Conservation (phyloP, 2,329 filamentous ascomycete genomes). For the Penicillium occitanis region DNA sequence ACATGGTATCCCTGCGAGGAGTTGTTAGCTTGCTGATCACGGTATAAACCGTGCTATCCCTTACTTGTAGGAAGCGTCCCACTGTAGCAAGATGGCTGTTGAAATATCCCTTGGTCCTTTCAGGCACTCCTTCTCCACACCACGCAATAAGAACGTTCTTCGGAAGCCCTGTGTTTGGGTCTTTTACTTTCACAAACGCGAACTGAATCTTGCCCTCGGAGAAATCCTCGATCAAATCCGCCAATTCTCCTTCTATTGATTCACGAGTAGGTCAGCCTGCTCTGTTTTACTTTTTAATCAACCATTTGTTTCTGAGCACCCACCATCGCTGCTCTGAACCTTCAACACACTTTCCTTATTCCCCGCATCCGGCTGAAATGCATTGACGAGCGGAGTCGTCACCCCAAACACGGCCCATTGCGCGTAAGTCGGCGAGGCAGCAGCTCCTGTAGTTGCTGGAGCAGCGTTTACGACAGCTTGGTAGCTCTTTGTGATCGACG, state of each 20-base stretch:
- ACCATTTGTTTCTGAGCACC: constrained; percentile 27
- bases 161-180: constrained; percentile 83
- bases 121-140: constrained; percentile 97
- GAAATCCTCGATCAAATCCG: constrained; percentile 90
- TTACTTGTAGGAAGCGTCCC: constrained; percentile 80
- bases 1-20: constrained; percentile 78
- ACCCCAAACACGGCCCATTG: constrained; percentile 96
- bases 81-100: constrained; percentile 89
- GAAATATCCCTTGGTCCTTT: constrained; percentile 97
- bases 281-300: not conserved
- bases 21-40: constrained; percentile 24
- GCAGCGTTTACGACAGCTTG: constrained; percentile 65
- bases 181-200: constrained; percentile 93
- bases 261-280: not conserved
- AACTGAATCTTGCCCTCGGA: constrained; percentile 96
- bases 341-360: constrained; percentile 93
- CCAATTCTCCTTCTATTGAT: constrained; percentile 76
- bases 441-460: constrained; percentile 55
- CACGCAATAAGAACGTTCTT: constrained; percentile 94
- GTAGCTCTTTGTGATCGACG: constrained; percentile 76
- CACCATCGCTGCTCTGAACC: constrained; percentile 87
- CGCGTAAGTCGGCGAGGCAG: constrained; percentile 74
- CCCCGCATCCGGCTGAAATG: constrained; percentile 78
- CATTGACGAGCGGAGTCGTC: constrained; percentile 85
- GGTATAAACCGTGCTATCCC: not conserved